These are phyloP conservation scores for Talaromyces adpressus DNA, from an alignment of 495 filamentous ascomycete species.

Conservation along the genomic window DNA sequence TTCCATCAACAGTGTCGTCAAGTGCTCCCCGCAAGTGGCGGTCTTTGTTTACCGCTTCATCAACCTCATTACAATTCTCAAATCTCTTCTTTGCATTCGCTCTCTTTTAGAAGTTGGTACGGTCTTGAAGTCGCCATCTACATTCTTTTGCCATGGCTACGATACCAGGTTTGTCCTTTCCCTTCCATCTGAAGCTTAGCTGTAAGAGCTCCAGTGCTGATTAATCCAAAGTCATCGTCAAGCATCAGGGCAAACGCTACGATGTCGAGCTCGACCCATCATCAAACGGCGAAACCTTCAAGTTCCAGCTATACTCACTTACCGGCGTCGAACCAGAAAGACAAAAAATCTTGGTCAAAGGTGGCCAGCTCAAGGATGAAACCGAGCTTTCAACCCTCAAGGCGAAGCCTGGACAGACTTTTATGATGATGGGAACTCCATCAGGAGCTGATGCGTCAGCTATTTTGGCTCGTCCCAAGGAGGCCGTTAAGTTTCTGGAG, in stretches of 20 bases:
- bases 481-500: slow-evolving; percentile 82
- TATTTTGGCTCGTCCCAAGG: slow-evolving; percentile 64
- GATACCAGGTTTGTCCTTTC: slow-evolving; percentile 48
- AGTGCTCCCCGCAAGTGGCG: slow-evolving; percentile 14
- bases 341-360: slow-evolving; percentile 92
- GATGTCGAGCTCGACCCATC: slow-evolving; percentile 84
- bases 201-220: slow-evolving; percentile 19
- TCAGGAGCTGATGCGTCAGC: slow-evolving; percentile 48
- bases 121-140: neutral
- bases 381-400: slow-evolving; percentile 74
- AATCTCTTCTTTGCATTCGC: neutral
- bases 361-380: slow-evolving; percentile 92
- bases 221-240: slow-evolving; percentile 67
- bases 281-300: slow-evolving; percentile 85
- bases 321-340: slow-evolving; percentile 94
- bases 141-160: slow-evolving; percentile 42
- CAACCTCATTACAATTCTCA: neutral
- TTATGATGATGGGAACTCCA: slow-evolving; percentile 97
- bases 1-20: slow-evolving; percentile 27
- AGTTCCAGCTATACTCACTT: slow-evolving; percentile 88
- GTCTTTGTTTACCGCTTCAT: slow-evolving; percentile 25
- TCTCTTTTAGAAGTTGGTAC: neutral
- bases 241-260: slow-evolving; percentile 90
- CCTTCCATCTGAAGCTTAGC: neutral
- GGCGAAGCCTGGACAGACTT: slow-evolving; percentile 75